Conservation (phyloP, 2,329 filamentous ascomycete genomes). For the Arthrobotrys musiformis region DNA sequence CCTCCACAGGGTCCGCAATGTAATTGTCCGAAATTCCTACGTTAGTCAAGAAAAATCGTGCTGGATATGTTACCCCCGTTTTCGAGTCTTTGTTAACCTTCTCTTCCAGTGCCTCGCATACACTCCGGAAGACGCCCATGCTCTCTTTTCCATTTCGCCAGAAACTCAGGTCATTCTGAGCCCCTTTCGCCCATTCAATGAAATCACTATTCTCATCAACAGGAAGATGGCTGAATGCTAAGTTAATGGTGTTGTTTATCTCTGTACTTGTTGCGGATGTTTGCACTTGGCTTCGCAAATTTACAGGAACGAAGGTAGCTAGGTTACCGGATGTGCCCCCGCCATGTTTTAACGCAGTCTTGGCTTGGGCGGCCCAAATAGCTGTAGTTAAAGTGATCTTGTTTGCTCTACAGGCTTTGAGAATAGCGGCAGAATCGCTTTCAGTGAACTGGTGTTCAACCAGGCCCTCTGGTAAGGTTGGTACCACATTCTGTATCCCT, state of each 20-base stretch:
- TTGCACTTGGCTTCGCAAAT: not conserved
- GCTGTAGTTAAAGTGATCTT: not conserved
- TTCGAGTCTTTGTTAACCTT: not conserved
- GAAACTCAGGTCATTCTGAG: not conserved
- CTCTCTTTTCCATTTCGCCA: not conserved
- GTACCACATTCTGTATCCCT: not conserved
- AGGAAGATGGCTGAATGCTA: not conserved
- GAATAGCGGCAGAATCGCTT: not conserved
- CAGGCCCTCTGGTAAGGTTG: not conserved
- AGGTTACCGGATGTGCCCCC: not conserved
- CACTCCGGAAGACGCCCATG: not conserved
- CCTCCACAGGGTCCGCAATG: conserved; percentile 1
- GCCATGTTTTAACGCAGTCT: not conserved
- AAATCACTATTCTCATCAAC: not conserved
- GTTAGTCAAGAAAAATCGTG: not conserved
- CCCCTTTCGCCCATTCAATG: not conserved
- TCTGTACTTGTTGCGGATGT: not conserved
- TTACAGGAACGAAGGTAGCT: not conserved
- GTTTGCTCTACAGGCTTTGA: not conserved
- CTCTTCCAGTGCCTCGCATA: not conserved
- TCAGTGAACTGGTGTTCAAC: not conserved
- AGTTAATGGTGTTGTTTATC: not conserved
- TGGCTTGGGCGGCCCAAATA: not conserved
- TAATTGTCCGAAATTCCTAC: conserved; percentile 14
- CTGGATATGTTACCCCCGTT: not conserved